Percentiles rank a stretch among this genome's conserved stretches.
These are phyloP conservation scores for Gnomoniopsis smithogilvyi DNA, from an alignment of 2,329 filamentous ascomycete species.

Conservation along the genomic window DNA sequence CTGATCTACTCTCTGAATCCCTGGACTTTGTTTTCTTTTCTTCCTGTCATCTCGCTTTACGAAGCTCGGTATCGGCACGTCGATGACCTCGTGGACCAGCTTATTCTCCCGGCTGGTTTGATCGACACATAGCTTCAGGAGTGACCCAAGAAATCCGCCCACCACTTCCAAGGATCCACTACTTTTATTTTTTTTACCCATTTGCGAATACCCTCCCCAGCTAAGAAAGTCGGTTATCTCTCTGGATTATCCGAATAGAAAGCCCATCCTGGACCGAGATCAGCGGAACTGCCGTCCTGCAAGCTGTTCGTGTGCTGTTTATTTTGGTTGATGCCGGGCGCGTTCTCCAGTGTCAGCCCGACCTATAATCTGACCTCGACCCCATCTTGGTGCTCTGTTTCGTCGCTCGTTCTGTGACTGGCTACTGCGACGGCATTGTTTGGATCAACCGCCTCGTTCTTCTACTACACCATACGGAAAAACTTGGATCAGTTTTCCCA, in stretches of 20 bases:
- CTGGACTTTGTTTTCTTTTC: neutral
- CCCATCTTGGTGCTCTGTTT: constrained; percentile 1
- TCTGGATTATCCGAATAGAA: neutral
- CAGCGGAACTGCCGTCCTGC: neutral
- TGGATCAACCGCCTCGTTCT: constrained; percentile 6
- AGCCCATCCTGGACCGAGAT: neutral
- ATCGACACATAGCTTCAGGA: constrained; percentile 1
- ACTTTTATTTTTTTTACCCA: neutral
- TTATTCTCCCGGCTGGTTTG: neutral
- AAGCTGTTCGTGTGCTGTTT: neutral
- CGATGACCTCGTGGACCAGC: neutral
- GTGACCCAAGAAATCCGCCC: neutral
- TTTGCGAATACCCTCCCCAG: neutral
- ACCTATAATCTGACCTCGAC: neutral
- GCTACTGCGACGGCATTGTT: neutral
- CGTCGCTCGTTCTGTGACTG: constrained; percentile 7
- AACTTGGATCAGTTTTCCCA: neutral
- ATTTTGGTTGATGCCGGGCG: neutral
- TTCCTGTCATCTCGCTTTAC: neutral
- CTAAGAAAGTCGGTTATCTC: neutral
- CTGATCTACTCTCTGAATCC: constrained; percentile 1
- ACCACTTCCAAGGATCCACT: neutral
- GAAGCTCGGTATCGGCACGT: neutral
- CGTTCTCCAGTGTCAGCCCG: neutral
- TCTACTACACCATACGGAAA: neutral